These are phyloP conservation scores for Triangularia setosa DNA, from an alignment of 2,329 filamentous ascomycete species.

Conservation along the genomic window DNA sequence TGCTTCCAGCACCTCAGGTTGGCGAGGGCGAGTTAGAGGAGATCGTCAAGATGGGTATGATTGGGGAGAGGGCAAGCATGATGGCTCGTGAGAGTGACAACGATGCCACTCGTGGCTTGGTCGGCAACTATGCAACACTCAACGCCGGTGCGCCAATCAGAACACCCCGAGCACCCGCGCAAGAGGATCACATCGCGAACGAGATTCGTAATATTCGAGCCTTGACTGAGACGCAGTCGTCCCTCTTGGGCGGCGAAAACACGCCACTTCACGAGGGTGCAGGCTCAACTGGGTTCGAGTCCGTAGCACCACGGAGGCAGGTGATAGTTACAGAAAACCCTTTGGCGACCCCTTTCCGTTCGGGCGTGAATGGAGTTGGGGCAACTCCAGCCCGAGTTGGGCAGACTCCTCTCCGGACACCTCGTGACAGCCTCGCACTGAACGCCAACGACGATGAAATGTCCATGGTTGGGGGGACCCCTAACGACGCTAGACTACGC, in stretches of 20 bases:
- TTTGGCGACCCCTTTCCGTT: slow-evolving; percentile 80
- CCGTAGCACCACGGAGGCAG: slow-evolving; percentile 75
- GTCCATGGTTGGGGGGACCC: slow-evolving; percentile 68
- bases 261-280: slow-evolving; percentile 78
- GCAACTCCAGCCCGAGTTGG: slow-evolving; percentile 67
- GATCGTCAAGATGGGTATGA: slow-evolving; percentile 97
- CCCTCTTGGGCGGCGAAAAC: slow-evolving; percentile 88
- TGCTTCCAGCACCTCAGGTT: slow-evolving; percentile 84
- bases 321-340: slow-evolving; percentile 90
- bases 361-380: slow-evolving; percentile 57
- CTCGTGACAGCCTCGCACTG: slow-evolving; percentile 79
- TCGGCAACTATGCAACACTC: slow-evolving; percentile 81
- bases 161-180: slow-evolving; percentile 83
- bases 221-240: slow-evolving; percentile 89
- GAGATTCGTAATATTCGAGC: slow-evolving; percentile 93
- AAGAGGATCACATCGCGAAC: slow-evolving; percentile 94
- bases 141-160: slow-evolving; percentile 82
- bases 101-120: slow-evolving; percentile 75
- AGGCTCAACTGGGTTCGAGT: slow-evolving; percentile 83
- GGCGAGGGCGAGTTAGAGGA: slow-evolving; percentile 91
- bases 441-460: slow-evolving; percentile 67
- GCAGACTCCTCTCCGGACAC: slow-evolving; percentile 81
- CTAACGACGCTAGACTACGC: slow-evolving; percentile 67
- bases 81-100: slow-evolving; percentile 77
- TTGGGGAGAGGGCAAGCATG: slow-evolving; percentile 78